Evolutionary conservation across 1,284 basidiomycete species (phyloP).

Genomic region (Rhodotorula sp.): DNA sequence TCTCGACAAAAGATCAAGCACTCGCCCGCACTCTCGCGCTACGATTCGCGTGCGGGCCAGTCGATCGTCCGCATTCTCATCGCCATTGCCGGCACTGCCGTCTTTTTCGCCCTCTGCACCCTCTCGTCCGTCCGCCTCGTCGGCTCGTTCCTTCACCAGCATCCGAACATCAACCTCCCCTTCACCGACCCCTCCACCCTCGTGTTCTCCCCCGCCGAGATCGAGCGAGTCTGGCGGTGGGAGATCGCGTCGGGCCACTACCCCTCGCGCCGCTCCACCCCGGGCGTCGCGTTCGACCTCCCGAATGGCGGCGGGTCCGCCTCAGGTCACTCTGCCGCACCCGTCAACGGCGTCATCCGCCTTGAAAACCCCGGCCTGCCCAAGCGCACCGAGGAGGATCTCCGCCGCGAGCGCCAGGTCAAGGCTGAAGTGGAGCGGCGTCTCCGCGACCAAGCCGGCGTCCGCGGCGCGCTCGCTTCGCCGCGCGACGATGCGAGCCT

Average conservation of each 20-base stretch:
- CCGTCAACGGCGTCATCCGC: slow-evolving; percentile 11
- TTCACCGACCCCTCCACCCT: slow-evolving; percentile 70
- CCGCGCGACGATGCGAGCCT: slow-evolving; percentile 27
- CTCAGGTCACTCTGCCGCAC: neutral
- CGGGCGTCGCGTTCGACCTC: slow-evolving; percentile 33
- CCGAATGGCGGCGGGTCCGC: slow-evolving; percentile 7
- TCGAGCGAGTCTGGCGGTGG: slow-evolving; percentile 89
- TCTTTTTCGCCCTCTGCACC: slow-evolving; percentile 12
- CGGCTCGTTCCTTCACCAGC: neutral
- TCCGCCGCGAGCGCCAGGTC: slow-evolving; percentile 29
- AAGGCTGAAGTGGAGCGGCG: slow-evolving; percentile 32
- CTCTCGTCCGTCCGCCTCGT: slow-evolving; percentile 1
- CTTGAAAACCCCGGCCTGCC: slow-evolving; percentile 39
- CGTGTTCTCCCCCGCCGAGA: slow-evolving; percentile 71
- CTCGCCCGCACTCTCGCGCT: slow-evolving; percentile 8
- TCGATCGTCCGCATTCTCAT: slow-evolving; percentile 13
- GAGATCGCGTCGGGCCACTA: slow-evolving; percentile 88
- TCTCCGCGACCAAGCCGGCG: slow-evolving; percentile 37
- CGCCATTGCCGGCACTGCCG: slow-evolving; percentile 26
- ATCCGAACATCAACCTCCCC: slow-evolving; percentile 57
- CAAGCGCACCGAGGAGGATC: slow-evolving; percentile 23
- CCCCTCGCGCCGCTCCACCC: slow-evolving; percentile 64
- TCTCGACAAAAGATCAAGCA: neutral
- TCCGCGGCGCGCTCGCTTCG: neutral
- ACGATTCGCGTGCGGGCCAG: slow-evolving; percentile 7